A percentile compares a stretch with the other conserved stretches of the same genome.
Conservation (phyloP, 2,329 filamentous ascomycete species). For the Thermomyces lanuginosus region DNA sequence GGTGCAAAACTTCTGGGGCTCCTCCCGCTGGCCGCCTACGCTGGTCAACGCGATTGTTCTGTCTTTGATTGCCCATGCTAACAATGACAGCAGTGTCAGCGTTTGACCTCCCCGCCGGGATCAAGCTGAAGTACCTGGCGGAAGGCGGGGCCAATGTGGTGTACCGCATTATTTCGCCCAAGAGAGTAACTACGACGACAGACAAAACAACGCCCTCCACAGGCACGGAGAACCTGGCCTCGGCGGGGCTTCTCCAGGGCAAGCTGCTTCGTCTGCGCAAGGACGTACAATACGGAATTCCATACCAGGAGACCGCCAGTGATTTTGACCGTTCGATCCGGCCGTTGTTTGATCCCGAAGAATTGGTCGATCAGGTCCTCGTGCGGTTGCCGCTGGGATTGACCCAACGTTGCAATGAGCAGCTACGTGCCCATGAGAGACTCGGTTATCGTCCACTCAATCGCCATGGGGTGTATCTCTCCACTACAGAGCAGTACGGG, state of each 20-base stretch:
- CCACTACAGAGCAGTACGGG: slow-evolving; percentile 42
- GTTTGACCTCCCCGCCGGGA: slow-evolving; percentile 20
- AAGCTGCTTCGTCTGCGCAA: slow-evolving; percentile 48
- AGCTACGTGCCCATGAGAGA: slow-evolving; percentile 35
- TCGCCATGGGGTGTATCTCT: slow-evolving; percentile 36
- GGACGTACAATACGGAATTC: slow-evolving; percentile 33
- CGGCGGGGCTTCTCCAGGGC: slow-evolving; percentile 18
- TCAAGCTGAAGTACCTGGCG: slow-evolving; percentile 32
- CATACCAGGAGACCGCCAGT: slow-evolving; percentile 32
- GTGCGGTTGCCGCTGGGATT: slow-evolving; percentile 31
- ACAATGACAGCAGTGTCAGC: slow-evolving; percentile 19
- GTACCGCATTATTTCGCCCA: slow-evolving; percentile 40
- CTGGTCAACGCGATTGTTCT: too few relatives aligned
- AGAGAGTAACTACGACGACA: not conserved
- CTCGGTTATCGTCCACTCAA: slow-evolving; percentile 29
- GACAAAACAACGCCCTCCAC: slow-evolving; percentile 8
- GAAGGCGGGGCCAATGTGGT: slow-evolving; percentile 69
- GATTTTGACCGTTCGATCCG: slow-evolving; percentile 29
- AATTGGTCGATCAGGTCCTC: slow-evolving; percentile 42
- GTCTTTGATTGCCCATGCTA: slow-evolving; percentile 1
- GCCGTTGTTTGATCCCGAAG: slow-evolving; percentile 39
- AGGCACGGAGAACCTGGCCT: slow-evolving; percentile 7
- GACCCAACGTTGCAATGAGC: slow-evolving; percentile 37
- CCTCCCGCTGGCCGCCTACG: too few relatives aligned
- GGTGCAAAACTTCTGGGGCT: too few relatives aligned